phyloP scores from a whole-genome alignment of 768 basidiomycete genomes.

The Imleria badia region DNA sequence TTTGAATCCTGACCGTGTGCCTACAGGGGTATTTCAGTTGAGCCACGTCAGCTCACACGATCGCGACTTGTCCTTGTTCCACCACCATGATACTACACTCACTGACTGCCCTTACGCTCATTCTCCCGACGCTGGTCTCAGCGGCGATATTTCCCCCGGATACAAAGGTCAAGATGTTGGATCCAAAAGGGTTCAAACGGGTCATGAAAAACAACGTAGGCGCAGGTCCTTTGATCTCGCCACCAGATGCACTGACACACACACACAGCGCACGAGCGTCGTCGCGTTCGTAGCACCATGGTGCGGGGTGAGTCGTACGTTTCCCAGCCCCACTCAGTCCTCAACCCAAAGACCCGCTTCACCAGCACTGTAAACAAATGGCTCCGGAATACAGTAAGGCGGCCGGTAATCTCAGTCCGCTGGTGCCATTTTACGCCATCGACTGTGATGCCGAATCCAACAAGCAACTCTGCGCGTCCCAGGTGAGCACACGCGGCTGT shows the following conservation, averaged over 20 bases:
- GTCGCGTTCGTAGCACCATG: slow-evolving; percentile 95
- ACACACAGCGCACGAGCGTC: slow-evolving; percentile 61
- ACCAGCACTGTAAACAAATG: slow-evolving; percentile 76
- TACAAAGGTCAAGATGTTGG: slow-evolving; percentile 70
- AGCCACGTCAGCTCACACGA: slow-evolving; percentile 13
- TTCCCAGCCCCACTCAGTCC: background rate
- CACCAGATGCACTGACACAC: background rate
- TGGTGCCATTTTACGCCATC: slow-evolving; percentile 89
- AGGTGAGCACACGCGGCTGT: slow-evolving; percentile 47
- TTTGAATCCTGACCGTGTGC: background rate
- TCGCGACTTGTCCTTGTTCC: background rate
- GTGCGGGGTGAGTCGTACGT: slow-evolving; percentile 65
- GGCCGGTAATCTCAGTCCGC: slow-evolving; percentile 71
- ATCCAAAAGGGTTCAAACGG: slow-evolving; percentile 66
- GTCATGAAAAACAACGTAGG: slow-evolving; percentile 76
- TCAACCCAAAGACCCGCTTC: background rate
- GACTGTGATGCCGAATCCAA: slow-evolving; percentile 87
- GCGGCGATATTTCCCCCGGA: slow-evolving; percentile 50
- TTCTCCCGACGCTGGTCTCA: slow-evolving; percentile 38
- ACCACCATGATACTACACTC: slow-evolving; percentile 26
- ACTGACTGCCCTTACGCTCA: slow-evolving; percentile 16
- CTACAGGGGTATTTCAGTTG: slow-evolving; percentile 9
- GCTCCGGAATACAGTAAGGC: slow-evolving; percentile 85
- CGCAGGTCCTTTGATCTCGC: slow-evolving; percentile 3
- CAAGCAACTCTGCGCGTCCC: slow-evolving; percentile 78